phyloP scores from a whole-genome alignment of 208 protist genomes.

The Acanthamoeba sp. region DNA sequence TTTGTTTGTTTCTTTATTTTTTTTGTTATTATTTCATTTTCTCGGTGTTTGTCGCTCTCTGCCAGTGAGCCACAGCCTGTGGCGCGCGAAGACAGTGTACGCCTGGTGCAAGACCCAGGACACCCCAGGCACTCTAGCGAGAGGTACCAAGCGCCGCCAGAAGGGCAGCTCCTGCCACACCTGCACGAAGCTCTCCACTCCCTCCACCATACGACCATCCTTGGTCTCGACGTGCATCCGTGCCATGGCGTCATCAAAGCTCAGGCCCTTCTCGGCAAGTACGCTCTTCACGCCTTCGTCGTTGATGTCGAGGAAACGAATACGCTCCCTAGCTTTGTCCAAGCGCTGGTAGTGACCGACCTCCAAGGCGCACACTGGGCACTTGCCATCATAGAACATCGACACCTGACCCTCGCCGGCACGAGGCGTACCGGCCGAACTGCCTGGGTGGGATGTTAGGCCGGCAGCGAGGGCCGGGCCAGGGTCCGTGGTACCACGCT shows the following conservation, averaged over 20 bases:
- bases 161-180: slow-evolving; percentile 5
- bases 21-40: too few species aligned
- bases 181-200: slow-evolving; percentile 10
- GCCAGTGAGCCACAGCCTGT: slow-evolving; percentile 1
- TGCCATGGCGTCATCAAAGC: not conserved
- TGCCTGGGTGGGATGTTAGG: too few species aligned
- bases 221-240: not conserved
- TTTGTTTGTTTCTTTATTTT: too few species aligned
- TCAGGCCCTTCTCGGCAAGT: not conserved
- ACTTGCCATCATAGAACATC: slow-evolving; percentile 16
- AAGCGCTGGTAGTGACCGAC: not conserved
- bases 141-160: not conserved
- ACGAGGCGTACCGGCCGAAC: too few species aligned
- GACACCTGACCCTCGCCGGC: not conserved
- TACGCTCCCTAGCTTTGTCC: not conserved
- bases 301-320: slow-evolving; percentile 15
- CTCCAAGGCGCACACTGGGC: not conserved
- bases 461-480: too few species aligned
- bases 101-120: not conserved
- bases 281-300: not conserved
- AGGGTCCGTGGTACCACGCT: too few species aligned
- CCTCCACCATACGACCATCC: not conserved
- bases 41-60: too few species aligned
- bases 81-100: not conserved
- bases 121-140: not conserved